These are phyloP conservation scores for Coix lacrymajobi DNA, from an alignment of 176 grass and related monocot genomes.

Conservation along the genomic window DNA sequence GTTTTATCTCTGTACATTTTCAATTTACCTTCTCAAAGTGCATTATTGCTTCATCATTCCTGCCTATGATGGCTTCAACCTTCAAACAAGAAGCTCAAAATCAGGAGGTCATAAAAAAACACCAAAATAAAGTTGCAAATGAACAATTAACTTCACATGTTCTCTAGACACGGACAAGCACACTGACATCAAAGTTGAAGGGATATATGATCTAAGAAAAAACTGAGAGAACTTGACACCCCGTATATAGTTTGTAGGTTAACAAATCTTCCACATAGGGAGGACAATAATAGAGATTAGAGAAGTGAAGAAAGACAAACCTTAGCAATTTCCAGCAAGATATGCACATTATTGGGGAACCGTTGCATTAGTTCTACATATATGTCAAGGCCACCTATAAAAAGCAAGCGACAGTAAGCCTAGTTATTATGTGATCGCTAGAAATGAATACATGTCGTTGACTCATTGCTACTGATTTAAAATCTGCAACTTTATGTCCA, in stretches of 20 bases:
- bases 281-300: not conserved
- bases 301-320: slow-evolving; percentile 40
- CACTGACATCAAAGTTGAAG: slow-evolving; percentile 6
- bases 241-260: not conserved
- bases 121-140: not conserved
- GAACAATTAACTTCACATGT: not conserved
- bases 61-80: slow-evolving; percentile 92
- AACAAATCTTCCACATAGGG: not conserved
- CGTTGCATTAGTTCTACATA: slow-evolving; percentile 82
- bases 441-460: not conserved
- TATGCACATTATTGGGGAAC: slow-evolving; percentile 90
- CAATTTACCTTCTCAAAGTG: slow-evolving; percentile 90
- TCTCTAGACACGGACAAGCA: not conserved
- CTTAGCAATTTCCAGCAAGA: slow-evolving; percentile 92
- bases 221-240: not conserved
- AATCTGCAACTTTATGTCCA: not conserved
- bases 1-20: slow-evolving; percentile 19
- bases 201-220: not conserved
- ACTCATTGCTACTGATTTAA: not conserved
- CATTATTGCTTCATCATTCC: slow-evolving; percentile 86
- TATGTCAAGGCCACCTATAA: slow-evolving; percentile 88
- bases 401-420: not conserved
- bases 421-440: not conserved
- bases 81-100: slow-evolving; percentile 39
- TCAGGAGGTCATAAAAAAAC: slow-evolving; percentile 14